Conservation (phyloP, 2,329 filamentous ascomycete genomes). For the Cercospora beticola region DNA sequence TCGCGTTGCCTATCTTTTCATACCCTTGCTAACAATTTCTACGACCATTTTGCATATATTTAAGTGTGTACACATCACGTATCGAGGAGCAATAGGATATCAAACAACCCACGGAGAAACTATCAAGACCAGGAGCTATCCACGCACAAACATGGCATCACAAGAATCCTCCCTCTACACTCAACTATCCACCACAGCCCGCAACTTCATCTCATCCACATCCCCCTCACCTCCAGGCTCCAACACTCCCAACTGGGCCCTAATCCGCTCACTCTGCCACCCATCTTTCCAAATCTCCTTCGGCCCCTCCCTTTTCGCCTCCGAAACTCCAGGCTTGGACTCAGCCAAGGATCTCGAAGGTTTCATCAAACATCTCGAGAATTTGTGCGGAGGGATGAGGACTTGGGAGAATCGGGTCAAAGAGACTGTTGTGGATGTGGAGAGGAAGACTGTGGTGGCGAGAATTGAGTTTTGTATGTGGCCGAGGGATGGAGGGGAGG, state of each 20-base stretch:
- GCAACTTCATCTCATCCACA: conserved; percentile 22
- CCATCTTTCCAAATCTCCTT: conserved; percentile 24
- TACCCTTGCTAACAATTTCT: background rate
- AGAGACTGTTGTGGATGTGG: conserved; percentile 20
- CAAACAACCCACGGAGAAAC: background rate
- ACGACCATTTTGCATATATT: background rate
- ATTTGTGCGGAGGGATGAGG: conserved; percentile 17
- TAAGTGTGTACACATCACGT: background rate
- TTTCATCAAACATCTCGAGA: conserved; percentile 19
- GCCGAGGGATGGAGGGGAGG: conserved; percentile 16
- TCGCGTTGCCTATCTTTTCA: background rate
- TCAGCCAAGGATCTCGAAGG: conserved; percentile 22
- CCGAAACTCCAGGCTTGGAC: conserved; percentile 11
- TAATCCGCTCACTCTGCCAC: conserved; percentile 17
- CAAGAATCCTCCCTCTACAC: conserved; percentile 16
- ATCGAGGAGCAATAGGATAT: background rate
- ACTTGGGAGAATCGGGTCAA: conserved; percentile 22
- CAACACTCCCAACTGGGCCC: conserved; percentile 21
- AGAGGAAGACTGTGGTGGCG: conserved; percentile 16
- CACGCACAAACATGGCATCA: background rate
- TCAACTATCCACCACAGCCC: conserved; percentile 19
- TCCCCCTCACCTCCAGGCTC: conserved; percentile 17
- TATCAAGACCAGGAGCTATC: background rate
- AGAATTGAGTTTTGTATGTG: conserved; percentile 24
- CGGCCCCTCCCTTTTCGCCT: conserved; percentile 24